Evolutionary conservation across 179 eudicot species (phyloP), one percentile per base, ranked within the genome.

Genomic region (Sideroxylon spinosum): DNA sequence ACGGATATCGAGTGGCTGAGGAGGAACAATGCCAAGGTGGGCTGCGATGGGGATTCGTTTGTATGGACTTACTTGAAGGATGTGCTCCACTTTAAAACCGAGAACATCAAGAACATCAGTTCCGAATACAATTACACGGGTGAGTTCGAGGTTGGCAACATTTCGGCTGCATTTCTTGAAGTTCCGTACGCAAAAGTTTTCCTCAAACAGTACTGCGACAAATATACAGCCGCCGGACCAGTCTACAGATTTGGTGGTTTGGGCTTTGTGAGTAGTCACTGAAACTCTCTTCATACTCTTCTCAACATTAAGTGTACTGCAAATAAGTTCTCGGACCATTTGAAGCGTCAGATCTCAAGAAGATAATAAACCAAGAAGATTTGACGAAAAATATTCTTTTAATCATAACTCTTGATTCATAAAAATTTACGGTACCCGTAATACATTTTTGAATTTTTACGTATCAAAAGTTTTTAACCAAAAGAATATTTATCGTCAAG

Each of bases 131-230:
- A 76, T 13, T 85, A 84, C 49, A 81, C 78, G 16, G 67, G 12
- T 0, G 68, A 60, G n/a, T 84, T 88, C 9, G 53, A 73, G 22
- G 86, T 44, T 22, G 83, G 80, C 22, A 78, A 9, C 14, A 88
- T 89, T 14, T 53, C 17, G 12, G 93, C 89, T 9, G 93, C 89
- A 0, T 86, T 86, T 74, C 73, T 88, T 11, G 93, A 89, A 28
- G 74, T 81, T 14, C 91, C 93, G 8, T 89, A 86, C 50, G 77
- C 74, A 14, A 86, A 79, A 50, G 76, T 84, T 37, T 86, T 89
- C 64, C 77, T 83, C 49, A 56, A 64, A 26, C 44, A 82, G 9
- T 48, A 84, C 49, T 85, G 88, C 79, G 50, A 81, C 1, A 57
- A 75, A 48, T 89, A 82, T 68, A 80, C 81, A 6, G 53, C 28